These are phyloP conservation scores for Xylaria multiplex DNA, from an alignment of 2,329 filamentous ascomycete genomes.

Conservation along the genomic window DNA sequence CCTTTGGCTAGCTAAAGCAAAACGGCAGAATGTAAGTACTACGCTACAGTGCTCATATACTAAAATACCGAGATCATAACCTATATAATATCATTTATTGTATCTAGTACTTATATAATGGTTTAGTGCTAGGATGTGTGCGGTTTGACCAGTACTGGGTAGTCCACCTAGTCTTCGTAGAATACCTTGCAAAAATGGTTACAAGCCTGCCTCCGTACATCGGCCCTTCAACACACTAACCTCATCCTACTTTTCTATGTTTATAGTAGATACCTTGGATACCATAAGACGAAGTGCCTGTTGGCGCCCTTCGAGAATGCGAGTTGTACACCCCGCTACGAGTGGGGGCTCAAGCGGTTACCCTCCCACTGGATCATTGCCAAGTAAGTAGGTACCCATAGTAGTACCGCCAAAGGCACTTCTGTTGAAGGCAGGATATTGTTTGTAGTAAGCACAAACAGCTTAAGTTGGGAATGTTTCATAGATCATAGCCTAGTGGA, in stretches of 20 bases:
- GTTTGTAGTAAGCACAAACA: too few species aligned
- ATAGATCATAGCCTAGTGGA: background rate
- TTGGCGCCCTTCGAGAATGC: background rate
- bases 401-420: too few species aligned
- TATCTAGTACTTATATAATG: background rate
- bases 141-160: background rate
- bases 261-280: too few species aligned
- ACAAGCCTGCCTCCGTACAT: conserved; percentile 23
- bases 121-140: background rate
- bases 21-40: background rate
- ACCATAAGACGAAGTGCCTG: too few species aligned
- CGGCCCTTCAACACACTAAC: conserved; percentile 3
- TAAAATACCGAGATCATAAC: background rate
- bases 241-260: too few species aligned
- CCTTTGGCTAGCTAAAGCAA: conserved; percentile 5
- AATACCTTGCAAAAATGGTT: background rate
- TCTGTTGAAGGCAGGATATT: background rate
- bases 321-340: background rate
- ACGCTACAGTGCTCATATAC: background rate
- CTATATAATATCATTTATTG: background rate
- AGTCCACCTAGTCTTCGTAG: background rate
- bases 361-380: too few species aligned
- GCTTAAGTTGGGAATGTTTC: background rate
- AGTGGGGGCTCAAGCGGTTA: too few species aligned
- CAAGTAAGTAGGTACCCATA: too few species aligned